Evolutionary conservation across 345 rosid genomes (phyloP).

Genomic region (Ceriops tagal): DNA sequence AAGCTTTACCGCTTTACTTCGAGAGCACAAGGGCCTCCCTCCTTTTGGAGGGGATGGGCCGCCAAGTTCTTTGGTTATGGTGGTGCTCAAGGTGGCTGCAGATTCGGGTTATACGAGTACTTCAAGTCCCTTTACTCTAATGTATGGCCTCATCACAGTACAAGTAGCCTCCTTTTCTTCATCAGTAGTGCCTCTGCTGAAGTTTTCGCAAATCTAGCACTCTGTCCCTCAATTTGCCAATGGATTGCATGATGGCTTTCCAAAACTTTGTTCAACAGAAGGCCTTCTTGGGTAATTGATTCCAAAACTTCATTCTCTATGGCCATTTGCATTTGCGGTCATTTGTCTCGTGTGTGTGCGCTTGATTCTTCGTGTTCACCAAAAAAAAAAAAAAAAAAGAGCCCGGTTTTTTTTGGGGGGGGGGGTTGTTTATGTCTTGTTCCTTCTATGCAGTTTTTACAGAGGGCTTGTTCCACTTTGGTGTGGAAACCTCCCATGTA

Average conservation of each 20-base stretch:
- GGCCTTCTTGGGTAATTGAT: constrained; percentile 48
- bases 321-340: not conserved
- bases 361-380: not conserved
- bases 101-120: constrained; percentile 55
- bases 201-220: constrained; percentile 50
- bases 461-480: constrained; percentile 44
- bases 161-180: constrained; percentile 52
- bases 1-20: constrained; percentile 42
- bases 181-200: constrained; percentile 67
- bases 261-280: constrained; percentile 47
- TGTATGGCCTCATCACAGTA: constrained; percentile 35
- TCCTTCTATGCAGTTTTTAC: constrained; percentile 41
- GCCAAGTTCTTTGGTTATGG: constrained; percentile 61
- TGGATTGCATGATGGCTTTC: constrained; percentile 59
- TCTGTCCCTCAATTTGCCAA: constrained; percentile 59
- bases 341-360: not conserved
- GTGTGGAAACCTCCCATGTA: constrained; percentile 54
- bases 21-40: constrained; percentile 46
- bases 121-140: constrained; percentile 54
- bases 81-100: constrained; percentile 60
- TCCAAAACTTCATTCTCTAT: not conserved
- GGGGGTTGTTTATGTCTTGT: not conserved
- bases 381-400: not conserved
- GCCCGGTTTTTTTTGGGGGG: too few species aligned
- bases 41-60: constrained; percentile 67